Base-by-base conservation (phyloP, 768 basidiomycete genomes). In the Kwoniella mangroviensis region DNA sequence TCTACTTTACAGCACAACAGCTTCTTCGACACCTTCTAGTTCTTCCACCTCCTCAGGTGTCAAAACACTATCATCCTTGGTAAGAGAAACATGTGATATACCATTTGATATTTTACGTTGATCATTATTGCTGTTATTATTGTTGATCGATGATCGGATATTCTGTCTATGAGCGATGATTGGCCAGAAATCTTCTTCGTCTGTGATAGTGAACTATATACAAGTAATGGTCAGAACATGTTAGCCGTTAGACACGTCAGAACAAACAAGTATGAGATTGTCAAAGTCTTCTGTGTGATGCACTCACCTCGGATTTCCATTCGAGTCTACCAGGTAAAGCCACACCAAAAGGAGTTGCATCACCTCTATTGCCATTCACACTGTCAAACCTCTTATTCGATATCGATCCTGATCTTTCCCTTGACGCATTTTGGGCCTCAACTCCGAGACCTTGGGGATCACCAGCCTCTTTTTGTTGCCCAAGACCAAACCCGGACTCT, bases 21-120 rank as follows among this genome's bases (percentile, higher is more conserved):
- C 70, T 15, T 67, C 73, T 58, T 79, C 77, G 5, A 79, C 77
- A 26, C 75, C 77, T 41, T 67, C 63, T 56, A 79, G 64, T 55
- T 79, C 77, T 45, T 55, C 68, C 2, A 70, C 69, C 24, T 79
- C 77, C 24, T 78, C 75, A 17, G 68, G 34, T 17, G 49, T 69
- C 54, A 67, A 59, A 43, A 60, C 22, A 57, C 26, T 24, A 28
- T 45, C 21, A 22, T 41, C 12, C 22, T 15, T n/a, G 1, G n/a
- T 24, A 1, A 22, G 41, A 43, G 17, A 19, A 42, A 42, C 26
- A n/a, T 51, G 28, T 57, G 53, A 19, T 28, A 40, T 61, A 17
- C 43, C 60, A 43, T 22, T 43, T 19, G 9, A 12, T 41, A 22
- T n/a, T 53, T 17, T n/a, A 26, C 67, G 45, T 49, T 19, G 45